Evolutionary conservation across 2,329 filamentous ascomycete genomes (phyloP).

Genomic region (Xylariales sp.): DNA sequence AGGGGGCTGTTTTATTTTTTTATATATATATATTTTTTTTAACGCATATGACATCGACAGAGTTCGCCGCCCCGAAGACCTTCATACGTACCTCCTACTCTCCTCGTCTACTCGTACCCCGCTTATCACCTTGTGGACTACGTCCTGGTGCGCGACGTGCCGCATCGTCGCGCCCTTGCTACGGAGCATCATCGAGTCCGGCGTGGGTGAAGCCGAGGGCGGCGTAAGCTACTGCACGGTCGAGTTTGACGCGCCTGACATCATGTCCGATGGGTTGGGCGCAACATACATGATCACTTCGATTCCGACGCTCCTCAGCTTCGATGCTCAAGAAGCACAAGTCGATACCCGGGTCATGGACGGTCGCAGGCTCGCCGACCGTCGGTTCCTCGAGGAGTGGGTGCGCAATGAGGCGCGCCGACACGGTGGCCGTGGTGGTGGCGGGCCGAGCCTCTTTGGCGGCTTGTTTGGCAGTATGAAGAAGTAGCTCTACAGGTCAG

Average conservation of each 20-base stretch:
- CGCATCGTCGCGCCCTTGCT: slow-evolving; percentile 45
- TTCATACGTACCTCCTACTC: slow-evolving; percentile 51
- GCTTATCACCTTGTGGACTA: slow-evolving; percentile 58
- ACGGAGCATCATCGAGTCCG: slow-evolving; percentile 40
- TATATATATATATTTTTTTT: too few species aligned
- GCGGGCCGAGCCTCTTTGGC: slow-evolving; percentile 21
- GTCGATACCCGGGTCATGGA: slow-evolving; percentile 44
- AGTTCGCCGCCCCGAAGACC: slow-evolving; percentile 49
- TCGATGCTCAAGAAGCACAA: slow-evolving; percentile 51
- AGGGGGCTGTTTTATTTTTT: too few species aligned
- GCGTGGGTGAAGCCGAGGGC: slow-evolving; percentile 50
- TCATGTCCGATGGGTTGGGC: slow-evolving; percentile 44
- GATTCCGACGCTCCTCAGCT: slow-evolving; percentile 54
- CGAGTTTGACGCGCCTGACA: slow-evolving; percentile 54
- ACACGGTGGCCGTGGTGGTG: slow-evolving; percentile 39
- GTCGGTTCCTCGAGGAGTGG: slow-evolving; percentile 49
- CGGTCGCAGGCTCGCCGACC: slow-evolving; percentile 42
- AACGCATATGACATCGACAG: slow-evolving; percentile 25
- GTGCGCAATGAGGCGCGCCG: slow-evolving; percentile 44
- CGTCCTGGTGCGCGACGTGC: slow-evolving; percentile 54
- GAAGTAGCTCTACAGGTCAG: too few species aligned
- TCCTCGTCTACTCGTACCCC: slow-evolving; percentile 49
- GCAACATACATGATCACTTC: slow-evolving; percentile 54
- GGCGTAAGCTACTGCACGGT: slow-evolving; percentile 50
- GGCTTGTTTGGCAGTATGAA: slow-evolving; percentile 25